Percentiles rank a stretch among this genome's conserved stretches.
phyloP scores from a whole-genome alignment of 306 rosid species.

The Cucumis cinereus region DNA sequence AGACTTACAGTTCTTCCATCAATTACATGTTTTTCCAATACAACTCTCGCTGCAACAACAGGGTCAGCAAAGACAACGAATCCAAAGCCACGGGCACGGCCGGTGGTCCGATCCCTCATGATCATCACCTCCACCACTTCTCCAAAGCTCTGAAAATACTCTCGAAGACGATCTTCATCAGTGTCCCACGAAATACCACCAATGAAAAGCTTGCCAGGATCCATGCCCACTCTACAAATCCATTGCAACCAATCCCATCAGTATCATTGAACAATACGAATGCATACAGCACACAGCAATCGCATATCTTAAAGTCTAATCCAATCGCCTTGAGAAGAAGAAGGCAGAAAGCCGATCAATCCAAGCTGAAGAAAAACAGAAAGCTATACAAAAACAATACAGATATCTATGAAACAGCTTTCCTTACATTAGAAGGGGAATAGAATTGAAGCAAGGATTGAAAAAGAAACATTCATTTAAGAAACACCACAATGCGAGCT shows the following conservation, averaged over 20 bases:
- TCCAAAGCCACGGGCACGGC: constrained; percentile 96
- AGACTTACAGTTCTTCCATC: constrained; percentile 88
- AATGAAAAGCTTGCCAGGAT: constrained; percentile 42
- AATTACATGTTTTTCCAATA: constrained; percentile 77
- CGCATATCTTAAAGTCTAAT: neutral
- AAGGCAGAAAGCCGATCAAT: neutral
- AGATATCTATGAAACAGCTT: neutral
- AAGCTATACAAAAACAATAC: neutral
- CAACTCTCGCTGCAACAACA: constrained; percentile 61
- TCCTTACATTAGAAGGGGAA: neutral
- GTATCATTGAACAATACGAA: neutral
- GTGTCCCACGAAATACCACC: constrained; percentile 99
- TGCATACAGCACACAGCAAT: neutral
- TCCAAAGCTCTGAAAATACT: constrained; percentile 71
- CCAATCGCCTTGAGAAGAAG: neutral
- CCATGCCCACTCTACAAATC: constrained; percentile 15
- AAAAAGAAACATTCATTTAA: neutral
- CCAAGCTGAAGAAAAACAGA: neutral
- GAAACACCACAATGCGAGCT: constrained; percentile 1
- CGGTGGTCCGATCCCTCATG: constrained; percentile 98
- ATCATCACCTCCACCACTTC: constrained; percentile 90
- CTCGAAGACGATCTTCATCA: constrained; percentile 81
- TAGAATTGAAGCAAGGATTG: neutral
- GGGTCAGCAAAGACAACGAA: constrained; percentile 85
- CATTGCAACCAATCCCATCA: neutral